phyloP scores from a whole-genome alignment of 2,329 filamentous ascomycete species.

The Neofusicoccum laricinum region DNA sequence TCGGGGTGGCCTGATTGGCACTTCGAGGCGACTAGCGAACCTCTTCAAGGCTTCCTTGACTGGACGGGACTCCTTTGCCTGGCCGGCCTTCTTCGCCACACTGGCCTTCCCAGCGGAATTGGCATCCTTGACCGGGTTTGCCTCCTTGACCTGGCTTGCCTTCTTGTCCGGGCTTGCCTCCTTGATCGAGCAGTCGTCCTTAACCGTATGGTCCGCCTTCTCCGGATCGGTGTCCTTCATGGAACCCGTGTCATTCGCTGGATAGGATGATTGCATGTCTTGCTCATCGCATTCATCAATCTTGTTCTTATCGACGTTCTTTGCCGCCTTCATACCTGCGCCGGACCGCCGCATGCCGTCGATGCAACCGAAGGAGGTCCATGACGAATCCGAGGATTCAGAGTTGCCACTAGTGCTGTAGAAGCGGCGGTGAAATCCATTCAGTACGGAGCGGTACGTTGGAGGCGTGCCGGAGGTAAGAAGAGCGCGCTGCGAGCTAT shows the following conservation, averaged over 20 bases:
- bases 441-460: background rate
- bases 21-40: background rate
- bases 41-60: background rate
- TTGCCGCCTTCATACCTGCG: background rate
- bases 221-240: background rate
- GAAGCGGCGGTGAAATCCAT: background rate
- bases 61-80: no score
- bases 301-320: background rate
- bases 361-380: slow-evolving; percentile 10
- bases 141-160: background rate
- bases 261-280: background rate
- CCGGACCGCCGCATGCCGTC: slow-evolving; percentile 14
- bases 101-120: background rate
- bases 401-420: background rate
- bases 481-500: slow-evolving; percentile 5
- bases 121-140: no score
- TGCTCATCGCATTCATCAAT: background rate
- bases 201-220: background rate
- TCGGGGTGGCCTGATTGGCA: background rate
- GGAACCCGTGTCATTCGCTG: background rate
- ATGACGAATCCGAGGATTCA: slow-evolving; percentile 8
- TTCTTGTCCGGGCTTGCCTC: background rate
- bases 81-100: background rate
- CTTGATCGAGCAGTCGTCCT: background rate
- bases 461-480: background rate